These are phyloP conservation scores for Dunaliella primolecta DNA, from an alignment of 139 green algal genomes.

Conservation along the genomic window DNA sequence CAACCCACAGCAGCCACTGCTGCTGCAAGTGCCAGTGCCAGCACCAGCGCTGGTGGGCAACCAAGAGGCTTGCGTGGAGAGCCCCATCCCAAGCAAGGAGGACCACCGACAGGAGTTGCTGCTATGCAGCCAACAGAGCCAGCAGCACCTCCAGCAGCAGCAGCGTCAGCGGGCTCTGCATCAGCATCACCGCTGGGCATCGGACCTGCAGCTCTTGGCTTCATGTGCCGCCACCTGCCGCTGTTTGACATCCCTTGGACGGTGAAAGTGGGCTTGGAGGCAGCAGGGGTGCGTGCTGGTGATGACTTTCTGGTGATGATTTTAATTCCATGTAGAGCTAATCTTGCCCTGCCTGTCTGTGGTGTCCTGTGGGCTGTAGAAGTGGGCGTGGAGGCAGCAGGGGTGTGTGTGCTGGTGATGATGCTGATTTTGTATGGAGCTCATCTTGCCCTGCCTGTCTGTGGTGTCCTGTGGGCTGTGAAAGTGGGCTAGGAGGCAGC, in stretches of 20 bases:
- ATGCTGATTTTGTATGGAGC: no score
- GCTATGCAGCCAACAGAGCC: no score
- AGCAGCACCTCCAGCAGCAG: background rate
- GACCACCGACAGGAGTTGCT: no score
- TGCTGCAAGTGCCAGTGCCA: background rate
- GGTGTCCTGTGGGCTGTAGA: no score
- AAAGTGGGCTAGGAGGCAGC: slow-evolving; percentile 52
- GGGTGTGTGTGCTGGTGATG: no score
- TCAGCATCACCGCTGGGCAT: slow-evolving; percentile 22
- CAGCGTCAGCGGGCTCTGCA: background rate
- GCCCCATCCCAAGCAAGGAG: no score
- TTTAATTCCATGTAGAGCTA: no score
- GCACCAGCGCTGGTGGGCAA: slow-evolving; percentile 15
- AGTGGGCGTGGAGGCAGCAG: no score
- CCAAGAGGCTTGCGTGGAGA: background rate
- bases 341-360: no score
- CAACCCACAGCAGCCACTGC: background rate
- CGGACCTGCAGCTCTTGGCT: slow-evolving; percentile 39
- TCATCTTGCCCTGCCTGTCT: slow-evolving; percentile 56
- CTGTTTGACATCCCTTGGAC: slow-evolving; percentile 54
- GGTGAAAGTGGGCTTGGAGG: slow-evolving; percentile 51
- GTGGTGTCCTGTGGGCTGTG: slow-evolving; percentile 48
- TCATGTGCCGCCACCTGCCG: slow-evolving; percentile 51
- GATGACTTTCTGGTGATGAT: no score
- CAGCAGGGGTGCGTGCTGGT: slow-evolving; percentile 39